Evolutionary conservation across 2,329 filamentous ascomycete genomes (phyloP).

Genomic region (Beauveria asiatica): DNA sequence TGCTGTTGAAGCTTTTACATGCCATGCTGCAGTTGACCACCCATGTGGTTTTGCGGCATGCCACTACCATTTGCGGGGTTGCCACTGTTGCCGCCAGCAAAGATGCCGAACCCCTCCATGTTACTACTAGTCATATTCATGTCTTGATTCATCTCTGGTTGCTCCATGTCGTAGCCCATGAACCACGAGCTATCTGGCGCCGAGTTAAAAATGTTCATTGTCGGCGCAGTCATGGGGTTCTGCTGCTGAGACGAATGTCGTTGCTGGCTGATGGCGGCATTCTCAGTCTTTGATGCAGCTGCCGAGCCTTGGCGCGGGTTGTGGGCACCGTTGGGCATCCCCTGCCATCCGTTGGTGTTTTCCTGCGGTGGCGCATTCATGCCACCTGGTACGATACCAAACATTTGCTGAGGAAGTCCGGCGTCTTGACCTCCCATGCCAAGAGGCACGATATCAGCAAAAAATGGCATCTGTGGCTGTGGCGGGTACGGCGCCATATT

Average conservation of each 20-base stretch:
- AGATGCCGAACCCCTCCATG: constrained; percentile 40
- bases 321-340: constrained; percentile 25
- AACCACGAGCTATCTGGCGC: constrained; percentile 69
- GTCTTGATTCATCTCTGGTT: constrained; percentile 51
- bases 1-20: background rate
- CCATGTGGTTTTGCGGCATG: constrained; percentile 10
- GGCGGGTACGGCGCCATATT: constrained; percentile 31
- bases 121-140: constrained; percentile 32
- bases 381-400: constrained; percentile 42
- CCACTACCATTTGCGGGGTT: constrained; percentile 1
- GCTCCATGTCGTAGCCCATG: constrained; percentile 85
- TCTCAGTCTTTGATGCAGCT: background rate
- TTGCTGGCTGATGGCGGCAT: background rate
- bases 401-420: constrained; percentile 58
- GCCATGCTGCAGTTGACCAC: constrained; percentile 6
- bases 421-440: constrained; percentile 40
- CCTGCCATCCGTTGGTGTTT: constrained; percentile 31
- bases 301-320: constrained; percentile 15
- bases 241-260: constrained; percentile 1
- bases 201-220: constrained; percentile 19
- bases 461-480: constrained; percentile 31
- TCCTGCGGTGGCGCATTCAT: constrained; percentile 28
- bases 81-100: constrained; percentile 29
- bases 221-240: constrained; percentile 7
- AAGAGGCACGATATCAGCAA: constrained; percentile 45